Conservation (phyloP, 140 eudicot genomes). For the Bidens hawaiensis region DNA sequence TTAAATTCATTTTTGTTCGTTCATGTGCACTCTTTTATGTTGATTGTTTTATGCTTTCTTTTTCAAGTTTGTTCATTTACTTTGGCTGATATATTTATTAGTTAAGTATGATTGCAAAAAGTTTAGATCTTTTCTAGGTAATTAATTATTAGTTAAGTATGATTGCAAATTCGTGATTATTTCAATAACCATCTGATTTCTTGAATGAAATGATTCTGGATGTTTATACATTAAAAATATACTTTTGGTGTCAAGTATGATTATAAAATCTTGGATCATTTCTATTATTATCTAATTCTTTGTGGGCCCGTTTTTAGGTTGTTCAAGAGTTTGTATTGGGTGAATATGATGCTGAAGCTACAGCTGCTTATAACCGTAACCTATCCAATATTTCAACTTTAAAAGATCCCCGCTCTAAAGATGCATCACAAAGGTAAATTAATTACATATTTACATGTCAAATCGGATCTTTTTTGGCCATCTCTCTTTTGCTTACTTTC, state of each 20-base stretch:
- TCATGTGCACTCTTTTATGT: too few relatives aligned
- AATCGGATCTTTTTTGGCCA: not conserved
- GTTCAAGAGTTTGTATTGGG: slow-evolving; percentile 92
- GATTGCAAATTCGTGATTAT: not conserved
- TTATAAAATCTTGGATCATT: not conserved
- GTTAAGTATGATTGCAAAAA: too few relatives aligned
- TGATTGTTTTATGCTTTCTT: too few relatives aligned
- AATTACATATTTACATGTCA: not conserved
- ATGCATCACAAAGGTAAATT: slow-evolving; percentile 94
- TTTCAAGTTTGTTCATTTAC: too few relatives aligned
- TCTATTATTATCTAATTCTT: too few relatives aligned
- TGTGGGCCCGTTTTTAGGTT: slow-evolving; percentile 25
- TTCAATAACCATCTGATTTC: not conserved
- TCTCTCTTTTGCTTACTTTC: too few relatives aligned
- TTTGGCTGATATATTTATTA: too few relatives aligned
- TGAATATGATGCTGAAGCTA: slow-evolving; percentile 80
- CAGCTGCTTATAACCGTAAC: slow-evolving; percentile 74
- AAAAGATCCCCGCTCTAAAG: slow-evolving; percentile 96
- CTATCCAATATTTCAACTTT: slow-evolving; percentile 71
- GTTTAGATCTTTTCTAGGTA: too few relatives aligned
- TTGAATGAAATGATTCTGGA: not conserved
- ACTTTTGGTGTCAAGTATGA: not conserved
- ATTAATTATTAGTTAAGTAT: too few relatives aligned
- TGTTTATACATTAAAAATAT: not conserved
- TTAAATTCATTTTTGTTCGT: too few relatives aligned